Evolutionary conservation across 1,284 basidiomycete species (phyloP), one percentile per base, ranked within the genome.

Genomic region (Malassezia sympodialis): DNA sequence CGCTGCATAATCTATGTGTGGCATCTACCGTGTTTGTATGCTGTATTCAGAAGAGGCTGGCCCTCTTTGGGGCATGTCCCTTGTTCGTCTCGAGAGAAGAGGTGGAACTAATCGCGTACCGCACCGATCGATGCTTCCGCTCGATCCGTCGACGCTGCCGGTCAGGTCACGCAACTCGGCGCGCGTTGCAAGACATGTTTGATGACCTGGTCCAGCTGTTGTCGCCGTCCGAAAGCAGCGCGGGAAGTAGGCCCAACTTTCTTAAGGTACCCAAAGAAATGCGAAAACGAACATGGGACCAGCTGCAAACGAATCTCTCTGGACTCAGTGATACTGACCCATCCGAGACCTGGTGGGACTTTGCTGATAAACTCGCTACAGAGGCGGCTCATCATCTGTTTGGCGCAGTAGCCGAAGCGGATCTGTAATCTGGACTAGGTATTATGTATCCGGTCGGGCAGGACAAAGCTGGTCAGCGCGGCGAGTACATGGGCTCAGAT

Each of bases 401-500:
- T 39, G 37, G 37, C 19, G 37, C 37, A 4, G 3, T 39, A 1
- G 37, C 37, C 8, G 37, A 39, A 12, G n/a, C 37, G 19, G 37
- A 39, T 21, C 19, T n/a, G 3, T 39, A 39, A 10, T 10, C 21
- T 39, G 10, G 10, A 39, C n/a, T n/a, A n/a, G n/a, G n/a, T n/a
- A n/a, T n/a, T n/a, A n/a, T n/a, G n/a, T n/a, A n/a, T n/a, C n/a
- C n/a, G n/a, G n/a, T n/a, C n/a, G n/a, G n/a, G n/a, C n/a, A n/a
- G n/a, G n/a, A n/a, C n/a, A n/a, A n/a, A n/a, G n/a, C n/a, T n/a
- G n/a, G n/a, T n/a, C n/a, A n/a, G n/a, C n/a, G n/a, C 75, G 91
- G 96, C 71, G 88, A 90, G 78, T 96, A 84, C 66, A 88, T 87
- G 3, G 91, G 91, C 31, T 32, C 31, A 12, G 31, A 32, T 32